A percentile compares a stretch with the other conserved stretches of the same genome.
These are phyloP conservation scores for Zygoascus biomembranicola DNA, from an alignment of 805 yeast genomes.

Conservation along the genomic window DNA sequence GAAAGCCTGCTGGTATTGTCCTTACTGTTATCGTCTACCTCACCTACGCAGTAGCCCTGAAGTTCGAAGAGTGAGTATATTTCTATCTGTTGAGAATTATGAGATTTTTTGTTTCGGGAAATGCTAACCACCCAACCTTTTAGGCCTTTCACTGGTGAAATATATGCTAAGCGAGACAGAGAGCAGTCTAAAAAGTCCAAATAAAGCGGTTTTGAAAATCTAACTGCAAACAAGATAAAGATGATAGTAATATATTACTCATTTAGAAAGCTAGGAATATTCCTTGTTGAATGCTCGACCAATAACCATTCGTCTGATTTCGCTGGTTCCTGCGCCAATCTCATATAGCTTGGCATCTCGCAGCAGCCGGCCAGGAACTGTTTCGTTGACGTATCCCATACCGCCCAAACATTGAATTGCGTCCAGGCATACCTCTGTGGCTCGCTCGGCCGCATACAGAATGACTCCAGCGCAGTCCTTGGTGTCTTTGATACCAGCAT, in stretches of 20 bases:
- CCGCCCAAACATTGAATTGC: conserved; percentile 29
- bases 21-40: conserved; percentile 64
- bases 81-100: no score
- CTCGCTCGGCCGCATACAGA: conserved; percentile 28
- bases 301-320: conserved; percentile 27
- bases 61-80: conserved; percentile 61
- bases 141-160: conserved; percentile 82
- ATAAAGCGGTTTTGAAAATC: conserved; percentile 2
- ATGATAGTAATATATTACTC: not conserved
- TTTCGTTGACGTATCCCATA: conserved; percentile 28
- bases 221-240: not conserved
- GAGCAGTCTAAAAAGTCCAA: conserved; percentile 26
- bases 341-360: conserved; percentile 29
- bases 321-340: conserved; percentile 28
- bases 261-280: conserved; percentile 6
- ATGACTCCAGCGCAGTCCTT: conserved; percentile 29
- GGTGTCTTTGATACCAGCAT: conserved; percentile 21
- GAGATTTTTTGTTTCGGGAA: not conserved
- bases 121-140: not conserved
- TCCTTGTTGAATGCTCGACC: conserved; percentile 28
- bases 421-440: conserved; percentile 26
- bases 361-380: conserved; percentile 25
- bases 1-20: conserved; percentile 80
- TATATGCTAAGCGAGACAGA: conserved; percentile 66
- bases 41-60: conserved; percentile 77